Percentiles rank a stretch among this genome's conserved stretches.
phyloP scores from a whole-genome alignment of 148 eudicot species.

The Nyssa sinensis region DNA sequence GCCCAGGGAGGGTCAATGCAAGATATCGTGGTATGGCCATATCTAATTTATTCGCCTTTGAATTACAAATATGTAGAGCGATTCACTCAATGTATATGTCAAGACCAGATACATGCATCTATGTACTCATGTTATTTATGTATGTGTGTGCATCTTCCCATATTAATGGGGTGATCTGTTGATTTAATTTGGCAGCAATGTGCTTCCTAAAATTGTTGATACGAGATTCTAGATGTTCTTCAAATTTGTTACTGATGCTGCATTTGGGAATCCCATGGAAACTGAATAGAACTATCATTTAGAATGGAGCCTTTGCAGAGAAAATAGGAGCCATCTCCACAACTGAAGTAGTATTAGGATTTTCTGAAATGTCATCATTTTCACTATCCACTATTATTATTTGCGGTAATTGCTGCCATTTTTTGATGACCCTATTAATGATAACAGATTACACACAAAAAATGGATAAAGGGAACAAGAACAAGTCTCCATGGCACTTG shows the following conservation, averaged over 20 bases:
- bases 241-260: background rate
- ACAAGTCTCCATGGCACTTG: background rate
- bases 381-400: background rate
- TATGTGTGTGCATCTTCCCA: background rate
- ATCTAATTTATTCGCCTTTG: background rate
- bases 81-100: background rate
- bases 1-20: constrained; percentile 17
- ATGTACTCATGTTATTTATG: background rate
- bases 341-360: background rate
- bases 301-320: background rate
- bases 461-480: background rate
- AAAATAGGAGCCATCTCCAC: background rate
- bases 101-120: too few species aligned
- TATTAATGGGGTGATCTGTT: background rate
- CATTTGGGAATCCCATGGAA: background rate
- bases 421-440: background rate
- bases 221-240: background rate
- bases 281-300: too few species aligned
- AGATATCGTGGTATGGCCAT: constrained; percentile 31
- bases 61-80: too few species aligned
- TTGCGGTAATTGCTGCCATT: background rate
- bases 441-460: background rate
- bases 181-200: background rate
- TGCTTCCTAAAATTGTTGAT: background rate
- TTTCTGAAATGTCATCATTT: background rate